These are phyloP conservation scores for Vachellia collinsii DNA, from an alignment of 306 rosid species.

Conservation along the genomic window DNA sequence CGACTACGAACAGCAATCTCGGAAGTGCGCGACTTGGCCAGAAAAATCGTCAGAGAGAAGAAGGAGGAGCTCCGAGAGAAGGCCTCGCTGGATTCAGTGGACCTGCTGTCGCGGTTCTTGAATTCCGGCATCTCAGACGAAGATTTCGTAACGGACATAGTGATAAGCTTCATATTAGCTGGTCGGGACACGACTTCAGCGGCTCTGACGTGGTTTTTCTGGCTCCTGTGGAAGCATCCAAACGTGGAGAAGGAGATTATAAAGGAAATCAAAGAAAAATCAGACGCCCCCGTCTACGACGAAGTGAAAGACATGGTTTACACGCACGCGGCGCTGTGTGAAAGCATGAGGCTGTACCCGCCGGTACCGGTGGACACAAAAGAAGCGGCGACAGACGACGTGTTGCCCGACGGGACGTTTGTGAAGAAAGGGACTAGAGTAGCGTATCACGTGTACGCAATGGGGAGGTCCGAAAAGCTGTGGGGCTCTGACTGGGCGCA, in stretches of 20 bases:
- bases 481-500: constrained; percentile 77
- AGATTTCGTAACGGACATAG: constrained; percentile 58
- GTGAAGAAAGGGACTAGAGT: constrained; percentile 66
- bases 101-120: constrained; percentile 63
- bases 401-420: constrained; percentile 67
- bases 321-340: constrained; percentile 73
- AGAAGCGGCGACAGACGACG: constrained; percentile 50
- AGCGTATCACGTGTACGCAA: constrained; percentile 19
- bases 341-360: constrained; percentile 82
- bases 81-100: constrained; percentile 42
- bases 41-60: constrained; percentile 52
- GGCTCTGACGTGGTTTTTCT: constrained; percentile 75
- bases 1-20: constrained; percentile 30
- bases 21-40: constrained; percentile 57
- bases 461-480: constrained; percentile 59
- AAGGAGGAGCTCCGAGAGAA: constrained; percentile 48
- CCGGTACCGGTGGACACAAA: constrained; percentile 62
- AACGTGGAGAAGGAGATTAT: constrained; percentile 49
- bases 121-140: constrained; percentile 63
- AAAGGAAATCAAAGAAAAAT: constrained; percentile 42
- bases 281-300: constrained; percentile 36
- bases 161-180: constrained; percentile 70
- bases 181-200: constrained; percentile 71
- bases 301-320: constrained; percentile 68
- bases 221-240: constrained; percentile 59